Percentiles rank a stretch among this genome's conserved stretches.
Conservation (phyloP, 306 rosid genomes). For the Vigna reflexopilosa region DNA sequence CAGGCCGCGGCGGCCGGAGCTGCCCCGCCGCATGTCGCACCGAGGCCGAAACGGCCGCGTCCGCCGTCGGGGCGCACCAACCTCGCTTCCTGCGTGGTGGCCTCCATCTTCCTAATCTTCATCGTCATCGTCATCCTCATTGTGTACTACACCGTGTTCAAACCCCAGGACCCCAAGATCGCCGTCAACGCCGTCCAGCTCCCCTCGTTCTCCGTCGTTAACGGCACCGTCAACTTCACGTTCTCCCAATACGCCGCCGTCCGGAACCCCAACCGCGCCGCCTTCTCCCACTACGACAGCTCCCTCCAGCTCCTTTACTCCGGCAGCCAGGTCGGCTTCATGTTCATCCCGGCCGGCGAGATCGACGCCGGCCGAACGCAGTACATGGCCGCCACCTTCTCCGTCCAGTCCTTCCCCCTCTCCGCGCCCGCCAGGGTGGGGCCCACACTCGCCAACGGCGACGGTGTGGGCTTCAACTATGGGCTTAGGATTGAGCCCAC, state of each 20-base stretch:
- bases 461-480: constrained; percentile 41
- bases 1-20: constrained; percentile 43
- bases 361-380: constrained; percentile 85
- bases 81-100: constrained; percentile 90
- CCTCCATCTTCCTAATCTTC: constrained; percentile 83
- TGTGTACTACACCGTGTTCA: constrained; percentile 85
- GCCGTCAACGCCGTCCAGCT: constrained; percentile 85
- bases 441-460: constrained; percentile 49
- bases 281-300: constrained; percentile 86
- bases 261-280: constrained; percentile 82
- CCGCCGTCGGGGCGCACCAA: constrained; percentile 87
- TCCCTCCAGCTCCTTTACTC: constrained; percentile 85
- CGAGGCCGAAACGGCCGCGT: constrained; percentile 53
- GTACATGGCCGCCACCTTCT: constrained; percentile 88
- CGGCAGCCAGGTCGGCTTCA: constrained; percentile 86
- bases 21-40: background rate
- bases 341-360: constrained; percentile 95
- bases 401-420: constrained; percentile 77
- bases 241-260: constrained; percentile 87
- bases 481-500: constrained; percentile 62
- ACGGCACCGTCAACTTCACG: constrained; percentile 87
- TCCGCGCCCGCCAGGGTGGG: constrained; percentile 56
- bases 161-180: constrained; percentile 83
- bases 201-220: constrained; percentile 77
- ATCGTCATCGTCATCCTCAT: constrained; percentile 70